Conservation (phyloP, 106 monocot species). For the Dioscorea zingiberensis region DNA sequence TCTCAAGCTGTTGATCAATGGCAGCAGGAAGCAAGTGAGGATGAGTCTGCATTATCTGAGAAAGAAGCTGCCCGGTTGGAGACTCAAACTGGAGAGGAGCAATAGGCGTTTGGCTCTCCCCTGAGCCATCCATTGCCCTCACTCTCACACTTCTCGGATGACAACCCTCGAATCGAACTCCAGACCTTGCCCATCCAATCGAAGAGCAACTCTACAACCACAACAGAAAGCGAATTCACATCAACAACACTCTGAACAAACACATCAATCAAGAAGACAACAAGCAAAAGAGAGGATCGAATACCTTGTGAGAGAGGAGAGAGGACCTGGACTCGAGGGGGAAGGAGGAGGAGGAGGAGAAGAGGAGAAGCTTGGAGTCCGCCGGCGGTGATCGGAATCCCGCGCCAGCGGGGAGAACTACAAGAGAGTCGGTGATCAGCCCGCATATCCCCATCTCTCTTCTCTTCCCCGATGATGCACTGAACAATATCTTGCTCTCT, state of each 20-base stretch:
- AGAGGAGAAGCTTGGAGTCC: conserved; percentile 4
- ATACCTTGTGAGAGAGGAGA: conserved; percentile 18
- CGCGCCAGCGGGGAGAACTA: conserved; percentile 13
- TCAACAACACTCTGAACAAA: not conserved
- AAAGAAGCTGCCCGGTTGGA: conserved; percentile 63
- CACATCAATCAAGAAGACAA: not conserved
- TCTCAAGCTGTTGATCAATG: conserved; percentile 69
- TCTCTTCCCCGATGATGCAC: not conserved
- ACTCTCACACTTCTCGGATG: conserved; percentile 23
- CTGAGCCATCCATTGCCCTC: conserved; percentile 27
- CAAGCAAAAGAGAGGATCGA: not conserved
- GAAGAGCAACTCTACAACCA: conserved; percentile 14
- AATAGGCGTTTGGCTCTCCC: conserved; percentile 24
- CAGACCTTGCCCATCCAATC: conserved; percentile 9
- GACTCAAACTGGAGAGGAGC: conserved; percentile 59
- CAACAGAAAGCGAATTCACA: not conserved
- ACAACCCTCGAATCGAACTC: conserved; percentile 7
- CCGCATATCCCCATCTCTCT: conserved; percentile 6
- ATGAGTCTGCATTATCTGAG: conserved; percentile 65
- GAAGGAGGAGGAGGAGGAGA: not conserved
- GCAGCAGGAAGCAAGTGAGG: conserved; percentile 62
- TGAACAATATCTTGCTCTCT: not conserved
- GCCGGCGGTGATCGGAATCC: conserved; percentile 16
- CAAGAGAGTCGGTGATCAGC: conserved; percentile 13
- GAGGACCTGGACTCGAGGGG: conserved; percentile 2